Evolutionary conservation across 2,329 filamentous ascomycete species (phyloP).

Genomic region (Fusarium pseudonygamai): DNA sequence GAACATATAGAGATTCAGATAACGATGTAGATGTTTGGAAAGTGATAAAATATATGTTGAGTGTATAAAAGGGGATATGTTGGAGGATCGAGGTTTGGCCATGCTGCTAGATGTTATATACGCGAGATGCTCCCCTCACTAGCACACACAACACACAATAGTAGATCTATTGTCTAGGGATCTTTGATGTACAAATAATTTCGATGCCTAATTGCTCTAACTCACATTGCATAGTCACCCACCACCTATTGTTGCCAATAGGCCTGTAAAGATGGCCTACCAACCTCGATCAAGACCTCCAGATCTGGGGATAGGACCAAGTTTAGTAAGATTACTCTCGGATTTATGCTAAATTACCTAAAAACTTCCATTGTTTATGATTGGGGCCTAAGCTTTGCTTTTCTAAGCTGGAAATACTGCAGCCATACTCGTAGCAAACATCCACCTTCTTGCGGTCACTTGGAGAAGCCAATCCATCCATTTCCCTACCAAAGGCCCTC

Average conservation of each 20-base stretch:
- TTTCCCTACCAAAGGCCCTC: neutral
- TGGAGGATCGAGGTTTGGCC: too few relatives aligned
- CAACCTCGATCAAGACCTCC: neutral
- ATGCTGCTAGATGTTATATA: neutral
- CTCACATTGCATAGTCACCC: neutral
- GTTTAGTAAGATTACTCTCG: rapidly evolving
- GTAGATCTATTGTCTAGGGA: rapidly evolving
- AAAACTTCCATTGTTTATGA: rapidly evolving
- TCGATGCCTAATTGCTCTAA: neutral
- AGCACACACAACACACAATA: rapidly evolving
- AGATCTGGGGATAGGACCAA: rapidly evolving
- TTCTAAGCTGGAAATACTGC: neutral
- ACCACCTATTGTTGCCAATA: neutral
- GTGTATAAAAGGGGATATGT: neutral
- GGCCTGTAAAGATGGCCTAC: neutral
- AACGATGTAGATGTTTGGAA: neutral
- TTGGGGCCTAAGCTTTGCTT: rapidly evolving
- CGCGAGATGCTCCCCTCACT: rapidly evolving
- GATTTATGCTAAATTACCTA: rapidly evolving
- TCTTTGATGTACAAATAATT: rapidly evolving
- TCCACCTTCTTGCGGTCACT: neutral
- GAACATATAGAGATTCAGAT: rapidly evolving
- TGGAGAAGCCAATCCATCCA: neutral
- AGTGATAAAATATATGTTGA: too few relatives aligned
- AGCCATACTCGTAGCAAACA: neutral